Conservation (phyloP, 805 yeast species). For the Aciculoconidium aculeatum region DNA sequence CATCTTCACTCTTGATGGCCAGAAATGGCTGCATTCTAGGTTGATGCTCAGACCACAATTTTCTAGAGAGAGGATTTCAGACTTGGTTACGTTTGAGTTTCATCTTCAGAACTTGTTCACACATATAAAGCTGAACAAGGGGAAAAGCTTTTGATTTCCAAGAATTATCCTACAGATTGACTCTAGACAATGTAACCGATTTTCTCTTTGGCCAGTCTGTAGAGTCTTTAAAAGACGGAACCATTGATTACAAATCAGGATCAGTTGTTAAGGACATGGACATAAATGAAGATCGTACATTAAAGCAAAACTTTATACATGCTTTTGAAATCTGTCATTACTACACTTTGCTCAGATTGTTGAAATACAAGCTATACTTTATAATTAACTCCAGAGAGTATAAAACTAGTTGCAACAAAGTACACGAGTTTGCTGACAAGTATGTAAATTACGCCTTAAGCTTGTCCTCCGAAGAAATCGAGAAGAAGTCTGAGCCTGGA, state of each 20-base stretch:
- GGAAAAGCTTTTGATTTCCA: slow-evolving; percentile 19
- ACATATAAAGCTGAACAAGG: slow-evolving; percentile 4
- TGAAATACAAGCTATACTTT: slow-evolving; percentile 11
- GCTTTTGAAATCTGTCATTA: slow-evolving; percentile 8
- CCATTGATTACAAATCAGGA: slow-evolving; percentile 14
- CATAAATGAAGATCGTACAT: too few species aligned
- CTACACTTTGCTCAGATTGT: slow-evolving; percentile 11
- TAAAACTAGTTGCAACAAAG: slow-evolving; percentile 10
- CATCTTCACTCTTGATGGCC: slow-evolving; percentile 16
- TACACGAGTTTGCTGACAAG: slow-evolving; percentile 8
- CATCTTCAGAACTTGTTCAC: slow-evolving; percentile 10
- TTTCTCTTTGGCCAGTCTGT: slow-evolving; percentile 32
- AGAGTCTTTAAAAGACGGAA: slow-evolving; percentile 19
- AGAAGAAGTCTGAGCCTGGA: slow-evolving; percentile 9
- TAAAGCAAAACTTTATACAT: slow-evolving; percentile 7
- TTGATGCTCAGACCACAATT: slow-evolving; percentile 17
- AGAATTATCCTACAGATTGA: slow-evolving; percentile 22
- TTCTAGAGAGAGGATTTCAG: slow-evolving; percentile 14
- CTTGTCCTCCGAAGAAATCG: slow-evolving; percentile 10
- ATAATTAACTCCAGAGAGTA: slow-evolving; percentile 11
- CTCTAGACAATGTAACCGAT: slow-evolving; percentile 33
- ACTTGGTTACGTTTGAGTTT: slow-evolving; percentile 11
- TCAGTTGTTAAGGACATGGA: slow-evolving; percentile 14
- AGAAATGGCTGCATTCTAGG: slow-evolving; percentile 18
- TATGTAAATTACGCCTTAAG: slow-evolving; percentile 13